Conservation (phyloP, 2,329 filamentous ascomycete genomes). For the Diaporthe aspalathi region DNA sequence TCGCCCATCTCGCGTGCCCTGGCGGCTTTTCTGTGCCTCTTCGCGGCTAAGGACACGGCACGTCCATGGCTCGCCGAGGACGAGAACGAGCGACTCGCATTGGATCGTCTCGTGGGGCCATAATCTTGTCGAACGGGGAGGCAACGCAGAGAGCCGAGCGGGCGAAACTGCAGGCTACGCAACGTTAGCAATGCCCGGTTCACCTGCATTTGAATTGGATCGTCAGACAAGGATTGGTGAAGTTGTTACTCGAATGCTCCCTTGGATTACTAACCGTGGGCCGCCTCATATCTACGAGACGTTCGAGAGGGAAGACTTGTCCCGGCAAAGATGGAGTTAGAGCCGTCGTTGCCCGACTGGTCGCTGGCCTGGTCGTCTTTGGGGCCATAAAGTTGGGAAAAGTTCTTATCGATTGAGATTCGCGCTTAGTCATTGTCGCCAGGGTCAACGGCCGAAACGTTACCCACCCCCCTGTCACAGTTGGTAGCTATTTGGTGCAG, state of each 20-base stretch:
- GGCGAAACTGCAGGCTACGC: neutral
- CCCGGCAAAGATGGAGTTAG: neutral
- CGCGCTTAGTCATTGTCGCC: too few relatives aligned
- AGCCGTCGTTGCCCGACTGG: too few relatives aligned
- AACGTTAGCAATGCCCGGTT: conserved; percentile 3
- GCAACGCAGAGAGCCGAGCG: neutral
- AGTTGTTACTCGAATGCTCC: too few relatives aligned
- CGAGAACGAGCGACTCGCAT: neutral
- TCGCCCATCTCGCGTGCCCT: neutral
- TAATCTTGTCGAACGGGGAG: neutral
- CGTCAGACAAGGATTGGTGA: neutral
- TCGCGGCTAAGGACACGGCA: too few relatives aligned
- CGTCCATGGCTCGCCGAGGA: too few relatives aligned
- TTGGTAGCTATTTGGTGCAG: too few relatives aligned
- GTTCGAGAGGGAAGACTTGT: neutral
- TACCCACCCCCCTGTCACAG: too few relatives aligned
- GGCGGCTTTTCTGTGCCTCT: neutral
- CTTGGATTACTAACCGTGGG: conserved; percentile 1
- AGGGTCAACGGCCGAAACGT: too few relatives aligned
- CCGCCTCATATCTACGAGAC: conserved; percentile 17
- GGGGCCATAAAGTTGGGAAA: too few relatives aligned
- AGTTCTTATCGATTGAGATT: too few relatives aligned
- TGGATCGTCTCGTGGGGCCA: neutral
- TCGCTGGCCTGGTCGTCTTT: too few relatives aligned
- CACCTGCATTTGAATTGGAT: neutral